These are phyloP conservation scores for Besnoitia besnoiti DNA, from an alignment of 169 alveolate species.

Conservation along the genomic window DNA sequence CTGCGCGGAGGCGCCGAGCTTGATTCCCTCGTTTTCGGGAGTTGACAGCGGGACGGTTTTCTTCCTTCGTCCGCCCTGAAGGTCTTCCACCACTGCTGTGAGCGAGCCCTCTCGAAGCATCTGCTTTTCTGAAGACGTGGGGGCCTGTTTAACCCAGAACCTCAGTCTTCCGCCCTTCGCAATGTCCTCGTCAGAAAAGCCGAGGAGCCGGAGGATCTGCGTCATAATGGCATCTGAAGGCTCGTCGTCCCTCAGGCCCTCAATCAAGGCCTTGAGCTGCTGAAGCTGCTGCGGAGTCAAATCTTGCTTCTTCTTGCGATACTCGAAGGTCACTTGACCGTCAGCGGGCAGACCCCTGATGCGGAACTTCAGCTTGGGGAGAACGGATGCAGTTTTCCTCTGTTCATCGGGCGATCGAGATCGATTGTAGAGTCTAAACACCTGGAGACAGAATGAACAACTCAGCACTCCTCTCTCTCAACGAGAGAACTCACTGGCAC, in stretches of 20 bases:
- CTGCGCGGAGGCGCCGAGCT: conserved; percentile 23
- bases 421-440: conserved; percentile 9
- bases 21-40: background rate
- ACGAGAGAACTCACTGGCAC: no score
- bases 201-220: background rate
- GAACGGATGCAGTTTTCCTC: background rate
- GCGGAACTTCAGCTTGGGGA: background rate
- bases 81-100: background rate
- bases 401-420: background rate
- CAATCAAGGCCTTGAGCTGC: background rate
- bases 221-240: background rate
- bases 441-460: background rate
- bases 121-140: background rate
- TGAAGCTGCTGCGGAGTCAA: background rate
- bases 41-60: background rate
- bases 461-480: no score
- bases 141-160: background rate
- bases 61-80: background rate
- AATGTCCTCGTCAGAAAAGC: background rate
- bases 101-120: background rate
- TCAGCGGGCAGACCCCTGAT: background rate
- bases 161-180: background rate
- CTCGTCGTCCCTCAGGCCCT: background rate
- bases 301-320: background rate
- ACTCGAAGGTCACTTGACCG: background rate